Evolutionary conservation across 1,139 yeast species (phyloP).

Genomic region (Saccharomycopsis hybrid): DNA sequence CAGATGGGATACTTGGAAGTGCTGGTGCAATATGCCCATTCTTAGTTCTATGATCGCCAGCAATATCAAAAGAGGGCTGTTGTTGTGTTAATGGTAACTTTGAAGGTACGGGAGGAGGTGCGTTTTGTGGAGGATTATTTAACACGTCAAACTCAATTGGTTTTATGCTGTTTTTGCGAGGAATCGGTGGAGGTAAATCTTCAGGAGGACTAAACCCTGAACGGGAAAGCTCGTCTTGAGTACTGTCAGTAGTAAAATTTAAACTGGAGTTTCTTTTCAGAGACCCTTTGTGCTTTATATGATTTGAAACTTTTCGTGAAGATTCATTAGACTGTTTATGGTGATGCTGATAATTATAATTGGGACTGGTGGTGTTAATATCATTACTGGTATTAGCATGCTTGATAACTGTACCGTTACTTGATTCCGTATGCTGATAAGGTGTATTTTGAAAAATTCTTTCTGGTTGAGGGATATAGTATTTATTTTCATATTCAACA

Average conservation of each 20-base stretch:
- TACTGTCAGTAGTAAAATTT: no score
- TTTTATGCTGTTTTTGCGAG: constrained; percentile 7
- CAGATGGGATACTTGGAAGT: no score
- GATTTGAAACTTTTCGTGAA: no score
- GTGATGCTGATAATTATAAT: not conserved
- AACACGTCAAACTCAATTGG: not conserved
- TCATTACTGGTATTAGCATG: not conserved
- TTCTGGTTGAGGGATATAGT: constrained; percentile 8
- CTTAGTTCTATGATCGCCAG: no score
- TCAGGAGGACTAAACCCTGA: constrained; percentile 10
- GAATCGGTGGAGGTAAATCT: constrained; percentile 19
- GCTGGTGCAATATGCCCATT: no score
- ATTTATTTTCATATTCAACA: constrained; percentile 5
- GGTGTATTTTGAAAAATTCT: constrained; percentile 2
- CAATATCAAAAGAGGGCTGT: no score
- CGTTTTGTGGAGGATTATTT: constrained; percentile 2
- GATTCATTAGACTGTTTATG: not conserved
- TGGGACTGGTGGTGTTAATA: not conserved
- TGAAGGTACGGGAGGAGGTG: constrained; percentile 18
- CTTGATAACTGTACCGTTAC: not conserved
- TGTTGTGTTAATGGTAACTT: no score
- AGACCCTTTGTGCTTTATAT: no score
- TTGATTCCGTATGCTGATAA: not conserved
- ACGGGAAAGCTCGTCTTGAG: no score
- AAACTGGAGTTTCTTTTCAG: no score